phyloP scores from a whole-genome alignment of 495 filamentous ascomycete species.

The Talaromyces wortmannii region DNA sequence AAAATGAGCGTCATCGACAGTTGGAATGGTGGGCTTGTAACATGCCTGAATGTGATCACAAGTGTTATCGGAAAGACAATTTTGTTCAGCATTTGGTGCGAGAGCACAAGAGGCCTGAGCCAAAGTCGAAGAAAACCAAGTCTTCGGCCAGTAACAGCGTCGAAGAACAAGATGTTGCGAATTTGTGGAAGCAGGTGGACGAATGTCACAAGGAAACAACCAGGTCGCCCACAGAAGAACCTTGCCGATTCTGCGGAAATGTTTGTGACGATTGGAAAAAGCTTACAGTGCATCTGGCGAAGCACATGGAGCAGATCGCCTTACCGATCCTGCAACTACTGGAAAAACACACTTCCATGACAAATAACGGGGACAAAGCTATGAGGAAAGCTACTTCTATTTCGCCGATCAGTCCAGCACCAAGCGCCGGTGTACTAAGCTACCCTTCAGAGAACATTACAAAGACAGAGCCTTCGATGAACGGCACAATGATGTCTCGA shows the following conservation, averaged over 20 bases:
- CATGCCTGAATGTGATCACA: conserved; percentile 72
- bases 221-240: conserved; percentile 64
- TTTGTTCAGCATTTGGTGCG: conserved; percentile 93
- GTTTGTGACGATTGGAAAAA: conserved; percentile 86
- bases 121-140: conserved; percentile 46
- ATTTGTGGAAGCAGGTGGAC: conserved; percentile 72
- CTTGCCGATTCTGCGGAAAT: conserved; percentile 87
- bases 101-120: conserved; percentile 85
- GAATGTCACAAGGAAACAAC: conserved; percentile 66
- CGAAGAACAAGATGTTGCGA: conserved; percentile 42
- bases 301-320: conserved; percentile 93
- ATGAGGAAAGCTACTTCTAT: not conserved
- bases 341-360: conserved; percentile 20
- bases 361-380: not conserved
- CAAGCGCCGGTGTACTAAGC: not conserved
- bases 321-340: conserved; percentile 78
- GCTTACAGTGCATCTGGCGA: conserved; percentile 87
- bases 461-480: not conserved
- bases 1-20: conserved; percentile 88
- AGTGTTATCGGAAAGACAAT: conserved; percentile 88
- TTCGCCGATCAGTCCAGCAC: not conserved
- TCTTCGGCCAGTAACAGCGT: conserved; percentile 31
- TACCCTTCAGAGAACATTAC: not conserved
- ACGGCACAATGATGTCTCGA: not conserved
- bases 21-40: conserved; percentile 91